Percentiles rank a stretch among this genome's conserved stretches.
Conservation (phyloP, 192 early-diverging fungal species). For the Ambispora gerdemannii region DNA sequence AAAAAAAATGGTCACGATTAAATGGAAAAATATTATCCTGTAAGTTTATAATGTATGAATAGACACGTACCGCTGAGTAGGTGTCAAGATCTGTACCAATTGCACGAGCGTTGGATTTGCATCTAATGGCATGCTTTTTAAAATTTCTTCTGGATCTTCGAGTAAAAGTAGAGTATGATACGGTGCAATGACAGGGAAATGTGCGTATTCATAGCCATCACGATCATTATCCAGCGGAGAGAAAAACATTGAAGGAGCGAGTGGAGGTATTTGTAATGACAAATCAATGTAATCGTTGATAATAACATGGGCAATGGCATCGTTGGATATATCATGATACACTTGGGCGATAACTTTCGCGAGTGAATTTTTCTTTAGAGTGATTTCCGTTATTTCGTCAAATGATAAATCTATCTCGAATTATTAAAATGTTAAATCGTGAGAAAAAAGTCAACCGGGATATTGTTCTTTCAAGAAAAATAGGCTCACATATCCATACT, state of each 20-base stretch:
- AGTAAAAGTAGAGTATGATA: slow-evolving; percentile 84
- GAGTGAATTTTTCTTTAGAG: slow-evolving; percentile 37
- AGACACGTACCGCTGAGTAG: slow-evolving; percentile 73
- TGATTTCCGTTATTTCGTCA: slow-evolving; percentile 28
- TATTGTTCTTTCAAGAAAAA: no score
- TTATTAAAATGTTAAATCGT: slow-evolving; percentile 44
- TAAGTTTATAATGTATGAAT: no score
- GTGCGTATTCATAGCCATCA: slow-evolving; percentile 58
- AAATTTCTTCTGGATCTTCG: slow-evolving; percentile 77
- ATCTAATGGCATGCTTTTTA: slow-evolving; percentile 76
- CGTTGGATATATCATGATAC: slow-evolving; percentile 50
- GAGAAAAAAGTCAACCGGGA: slow-evolving; percentile 5
- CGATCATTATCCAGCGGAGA: slow-evolving; percentile 26
- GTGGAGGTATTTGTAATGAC: slow-evolving; percentile 61
- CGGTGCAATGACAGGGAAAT: slow-evolving; percentile 75
- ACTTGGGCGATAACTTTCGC: slow-evolving; percentile 61
- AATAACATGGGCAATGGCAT: slow-evolving; percentile 58
- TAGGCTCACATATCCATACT: not conserved
- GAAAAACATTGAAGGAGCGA: slow-evolving; percentile 34
- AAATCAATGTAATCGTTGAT: slow-evolving; percentile 77
- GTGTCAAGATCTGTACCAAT: slow-evolving; percentile 82
- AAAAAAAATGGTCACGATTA: no score
- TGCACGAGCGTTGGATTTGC: slow-evolving; percentile 84
- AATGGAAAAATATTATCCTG: no score
- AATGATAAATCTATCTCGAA: slow-evolving; percentile 44